Evolutionary conservation across 208 protist genomes (phyloP).

Genomic region (Eutreptiella sp.): DNA sequence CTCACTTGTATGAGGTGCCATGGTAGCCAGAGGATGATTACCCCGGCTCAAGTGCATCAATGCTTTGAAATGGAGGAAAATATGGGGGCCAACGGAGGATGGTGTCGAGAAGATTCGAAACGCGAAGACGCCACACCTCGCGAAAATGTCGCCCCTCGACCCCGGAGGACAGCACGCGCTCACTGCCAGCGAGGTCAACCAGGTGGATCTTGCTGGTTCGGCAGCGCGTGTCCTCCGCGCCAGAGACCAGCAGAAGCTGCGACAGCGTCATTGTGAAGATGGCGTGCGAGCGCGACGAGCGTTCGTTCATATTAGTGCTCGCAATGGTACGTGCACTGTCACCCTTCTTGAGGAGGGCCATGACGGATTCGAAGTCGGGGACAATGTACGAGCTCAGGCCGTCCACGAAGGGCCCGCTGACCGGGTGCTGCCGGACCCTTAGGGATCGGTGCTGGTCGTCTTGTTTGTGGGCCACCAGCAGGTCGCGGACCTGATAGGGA

Average conservation of each 20-base stretch:
- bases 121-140: too few relatives aligned
- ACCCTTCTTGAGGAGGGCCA: conserved; percentile 48
- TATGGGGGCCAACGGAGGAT: too few relatives aligned
- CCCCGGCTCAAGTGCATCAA: too few relatives aligned
- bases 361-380: conserved; percentile 19
- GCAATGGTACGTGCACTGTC: conserved; percentile 66
- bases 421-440: conserved; percentile 8
- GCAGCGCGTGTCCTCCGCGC: conserved; percentile 51
- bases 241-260: conserved; percentile 44
- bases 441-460: too few relatives aligned
- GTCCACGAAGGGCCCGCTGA: conserved; percentile 25
- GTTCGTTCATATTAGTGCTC: conserved; percentile 86
- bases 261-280: conserved; percentile 86
- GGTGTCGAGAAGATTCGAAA: too few relatives aligned
- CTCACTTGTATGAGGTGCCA: too few relatives aligned
- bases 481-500: background rate
- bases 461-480: background rate
- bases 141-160: too few relatives aligned
- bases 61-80: too few relatives aligned
- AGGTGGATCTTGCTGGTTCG: conserved; percentile 74
- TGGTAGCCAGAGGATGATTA: too few relatives aligned
- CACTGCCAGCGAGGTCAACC: conserved; percentile 93
- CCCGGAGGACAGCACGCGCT: conserved; percentile 82
- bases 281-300: conserved; percentile 89
- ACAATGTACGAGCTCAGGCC: conserved; percentile 24